These are phyloP conservation scores for Russula ochroleuca DNA, from an alignment of 768 basidiomycete genomes.

Conservation along the genomic window DNA sequence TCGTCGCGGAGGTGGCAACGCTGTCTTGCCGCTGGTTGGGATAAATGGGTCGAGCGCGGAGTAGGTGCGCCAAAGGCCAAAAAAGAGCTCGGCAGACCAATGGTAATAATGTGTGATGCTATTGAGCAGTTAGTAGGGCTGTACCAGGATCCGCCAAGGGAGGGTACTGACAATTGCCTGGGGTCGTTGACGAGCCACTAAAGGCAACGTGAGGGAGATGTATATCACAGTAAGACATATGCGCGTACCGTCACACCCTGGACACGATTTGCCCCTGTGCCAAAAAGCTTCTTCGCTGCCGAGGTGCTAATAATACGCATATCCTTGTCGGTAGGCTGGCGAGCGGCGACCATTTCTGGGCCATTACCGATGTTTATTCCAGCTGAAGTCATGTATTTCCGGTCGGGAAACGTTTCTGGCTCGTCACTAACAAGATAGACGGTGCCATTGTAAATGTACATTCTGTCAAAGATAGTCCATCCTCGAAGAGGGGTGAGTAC, in stretches of 20 bases:
- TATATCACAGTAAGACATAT: not conserved
- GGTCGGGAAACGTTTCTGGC: constrained; percentile 60
- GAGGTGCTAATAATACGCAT: constrained; percentile 68
- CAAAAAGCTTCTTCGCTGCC: constrained; percentile 66
- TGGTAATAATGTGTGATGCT: constrained; percentile 93
- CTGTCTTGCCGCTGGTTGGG: constrained; percentile 57
- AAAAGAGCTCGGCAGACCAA: constrained; percentile 87
- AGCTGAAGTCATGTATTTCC: constrained; percentile 66
- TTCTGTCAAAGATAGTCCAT: constrained; percentile 84
- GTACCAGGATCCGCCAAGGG: not conserved
- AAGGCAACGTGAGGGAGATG: not conserved
- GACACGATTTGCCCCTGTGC: constrained; percentile 64
- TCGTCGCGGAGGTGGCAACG: constrained; percentile 68
- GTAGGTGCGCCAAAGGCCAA: constrained; percentile 90
- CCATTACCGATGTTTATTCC: constrained; percentile 57
- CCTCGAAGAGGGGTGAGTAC: constrained; percentile 45
- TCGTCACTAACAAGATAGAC: constrained; percentile 77
- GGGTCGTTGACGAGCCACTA: constrained; percentile 83
- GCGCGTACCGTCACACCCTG: constrained; percentile 67
- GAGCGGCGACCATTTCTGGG: constrained; percentile 47
- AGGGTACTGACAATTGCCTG: constrained; percentile 65
- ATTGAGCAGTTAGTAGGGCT: constrained; percentile 1
- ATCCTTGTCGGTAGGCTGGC: constrained; percentile 74
- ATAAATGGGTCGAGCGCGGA: constrained; percentile 72
- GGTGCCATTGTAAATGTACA: constrained; percentile 79